Evolutionary conservation across 768 basidiomycete species (phyloP), one percentile per base, ranked within the genome.

Genomic region (Serendipita sp.): DNA sequence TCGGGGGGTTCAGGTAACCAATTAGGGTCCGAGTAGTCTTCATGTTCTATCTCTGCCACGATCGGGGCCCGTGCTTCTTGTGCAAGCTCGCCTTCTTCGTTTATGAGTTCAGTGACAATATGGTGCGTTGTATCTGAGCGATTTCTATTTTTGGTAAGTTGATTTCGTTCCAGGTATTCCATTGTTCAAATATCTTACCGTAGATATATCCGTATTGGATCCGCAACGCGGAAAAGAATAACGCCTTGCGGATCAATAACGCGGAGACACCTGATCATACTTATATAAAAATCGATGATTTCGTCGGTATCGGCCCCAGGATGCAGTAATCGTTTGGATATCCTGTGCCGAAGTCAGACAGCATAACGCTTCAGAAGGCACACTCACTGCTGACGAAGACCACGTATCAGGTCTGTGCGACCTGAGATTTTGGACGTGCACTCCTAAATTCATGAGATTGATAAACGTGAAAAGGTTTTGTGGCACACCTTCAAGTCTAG

Each of bases 1-100:
- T 99, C 96, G 62, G 94, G 80, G 0, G 96, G 94, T 70, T 97
- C 94, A 0, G 96, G 96, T 48, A 88, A 84, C 96, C 96, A 99
- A 64, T 89, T 86, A 0, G 89, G 85, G 70, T 99, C 94, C 1
- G 78, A 79, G 68, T 88, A 97, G 65, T 97, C 90, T 66, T 98
- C 95, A 3, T 58, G 53, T 31, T 58, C 53, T 31, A 58, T 58
- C 26, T 58, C 53, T 22, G 53, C 20, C 17, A 58, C 53, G n/a
- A 58, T 58, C 28, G 53, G 0, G 60, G 82, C 78, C 53, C 88
- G 84, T 2, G 78, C 74, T 61, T 85, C 82, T 67, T 90, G 85
- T 41, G 91, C 73, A 14, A 88, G 86, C 64, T 82, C 82, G 50
- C 84, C 81, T 0, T 86, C 82, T 62, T 95, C 92, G 66, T 81